A percentile compares a stretch with the other conserved stretches of the same genome.
These are phyloP conservation scores for Fusarium tanahbumbuense DNA, from an alignment of 2,329 filamentous ascomycete species.

Conservation along the genomic window DNA sequence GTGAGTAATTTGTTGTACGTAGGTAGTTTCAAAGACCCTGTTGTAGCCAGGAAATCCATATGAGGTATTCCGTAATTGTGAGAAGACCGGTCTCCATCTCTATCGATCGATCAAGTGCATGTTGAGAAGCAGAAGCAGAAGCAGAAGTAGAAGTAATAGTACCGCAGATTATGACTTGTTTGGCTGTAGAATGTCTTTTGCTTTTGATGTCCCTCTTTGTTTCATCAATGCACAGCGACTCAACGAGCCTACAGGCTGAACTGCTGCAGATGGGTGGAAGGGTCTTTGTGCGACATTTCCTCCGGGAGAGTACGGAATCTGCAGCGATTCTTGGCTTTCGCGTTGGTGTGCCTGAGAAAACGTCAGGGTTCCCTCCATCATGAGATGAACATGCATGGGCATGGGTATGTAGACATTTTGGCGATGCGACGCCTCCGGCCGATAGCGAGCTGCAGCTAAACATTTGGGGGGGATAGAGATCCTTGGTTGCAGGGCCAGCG, in stretches of 20 bases:
- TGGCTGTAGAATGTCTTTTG: background rate
- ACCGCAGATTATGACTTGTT: background rate
- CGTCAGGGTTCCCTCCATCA: conserved; percentile 15
- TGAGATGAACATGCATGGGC: conserved; percentile 12
- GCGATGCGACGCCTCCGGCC: conserved; percentile 37
- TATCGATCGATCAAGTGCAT: background rate
- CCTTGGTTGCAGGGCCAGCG: background rate
- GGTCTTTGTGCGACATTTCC: conserved; percentile 12
- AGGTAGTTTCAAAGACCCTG: background rate
- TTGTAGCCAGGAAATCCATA: background rate
- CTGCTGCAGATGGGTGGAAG: conserved; percentile 8
- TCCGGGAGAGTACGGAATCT: conserved; percentile 20
- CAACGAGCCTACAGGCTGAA: background rate
- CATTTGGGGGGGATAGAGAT: conserved; percentile 23
- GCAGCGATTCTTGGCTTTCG: conserved; percentile 13
- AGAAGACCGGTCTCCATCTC: background rate
- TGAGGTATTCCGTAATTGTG: background rate
- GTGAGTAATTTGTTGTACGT: conserved; percentile 6
- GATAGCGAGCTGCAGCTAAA: conserved; percentile 44
- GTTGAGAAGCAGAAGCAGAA: conserved; percentile 1
- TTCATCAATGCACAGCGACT: conserved; percentile 16
- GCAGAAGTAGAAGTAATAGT: background rate
- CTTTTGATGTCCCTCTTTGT: background rate
- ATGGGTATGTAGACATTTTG: conserved; percentile 17
- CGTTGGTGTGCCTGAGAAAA: conserved; percentile 29